phyloP scores from a whole-genome alignment of 2,329 filamentous ascomycete species.

The Eurotiales sp. region DNA sequence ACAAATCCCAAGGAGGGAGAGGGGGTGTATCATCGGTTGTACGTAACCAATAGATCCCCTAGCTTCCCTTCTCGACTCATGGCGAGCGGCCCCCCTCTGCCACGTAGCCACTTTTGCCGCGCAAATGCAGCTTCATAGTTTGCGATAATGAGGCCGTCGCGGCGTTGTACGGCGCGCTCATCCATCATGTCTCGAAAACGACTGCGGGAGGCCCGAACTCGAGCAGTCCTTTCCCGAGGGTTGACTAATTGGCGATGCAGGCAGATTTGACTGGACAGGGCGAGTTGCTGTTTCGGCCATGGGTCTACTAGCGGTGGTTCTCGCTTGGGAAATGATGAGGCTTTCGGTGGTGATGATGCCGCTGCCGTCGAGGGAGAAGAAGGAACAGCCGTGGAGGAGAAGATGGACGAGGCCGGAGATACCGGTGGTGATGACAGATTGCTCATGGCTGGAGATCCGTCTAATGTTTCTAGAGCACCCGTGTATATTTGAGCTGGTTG shows the following conservation, averaged over 20 bases:
- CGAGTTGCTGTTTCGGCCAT: conserved; percentile 12
- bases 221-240: conserved; percentile 9
- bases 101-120: conserved; percentile 8
- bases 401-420: conserved; percentile 12
- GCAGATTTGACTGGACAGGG: conserved; percentile 6
- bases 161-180: conserved; percentile 11
- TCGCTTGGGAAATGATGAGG: conserved; percentile 4
- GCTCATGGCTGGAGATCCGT: not conserved
- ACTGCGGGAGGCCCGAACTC: conserved; percentile 2
- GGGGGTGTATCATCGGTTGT: conserved; percentile 1
- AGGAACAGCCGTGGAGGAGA: not conserved
- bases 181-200: conserved; percentile 8
- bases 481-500: not conserved
- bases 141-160: conserved; percentile 11
- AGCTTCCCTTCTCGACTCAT: conserved; percentile 6
- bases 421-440: not conserved
- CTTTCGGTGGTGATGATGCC: conserved; percentile 9
- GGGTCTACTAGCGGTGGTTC: not conserved
- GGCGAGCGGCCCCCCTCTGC: conserved; percentile 7
- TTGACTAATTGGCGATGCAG: conserved; percentile 12
- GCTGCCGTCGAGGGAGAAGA: conserved; percentile 12
- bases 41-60: conserved; percentile 6
- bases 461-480: not conserved
- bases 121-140: conserved; percentile 12
- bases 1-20: not conserved